Percentiles rank a stretch among this genome's conserved stretches.
phyloP scores from a whole-genome alignment of 2,329 filamentous ascomycete species.

The Colletotrichum theobromicola region DNA sequence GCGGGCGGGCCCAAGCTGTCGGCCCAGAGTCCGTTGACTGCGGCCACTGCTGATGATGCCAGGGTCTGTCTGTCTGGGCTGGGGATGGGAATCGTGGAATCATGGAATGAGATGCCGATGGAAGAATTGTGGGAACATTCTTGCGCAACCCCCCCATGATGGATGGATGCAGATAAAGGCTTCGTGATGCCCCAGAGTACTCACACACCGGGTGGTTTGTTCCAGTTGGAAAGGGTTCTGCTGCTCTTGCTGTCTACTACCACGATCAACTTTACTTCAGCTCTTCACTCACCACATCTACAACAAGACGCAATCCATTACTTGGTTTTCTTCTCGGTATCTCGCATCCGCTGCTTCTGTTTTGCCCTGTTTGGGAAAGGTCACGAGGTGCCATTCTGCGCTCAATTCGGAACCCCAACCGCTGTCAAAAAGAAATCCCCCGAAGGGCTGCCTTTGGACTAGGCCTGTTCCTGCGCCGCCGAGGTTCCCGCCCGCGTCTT shows the following conservation, averaged over 20 bases:
- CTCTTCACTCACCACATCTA: background rate
- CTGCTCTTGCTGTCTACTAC: background rate
- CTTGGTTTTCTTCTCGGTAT: background rate
- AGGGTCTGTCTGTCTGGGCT: background rate
- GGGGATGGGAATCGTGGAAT: background rate
- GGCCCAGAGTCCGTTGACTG: background rate
- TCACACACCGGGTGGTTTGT: background rate
- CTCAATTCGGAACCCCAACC: background rate
- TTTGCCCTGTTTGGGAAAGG: constrained; percentile 3
- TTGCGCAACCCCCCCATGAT: background rate
- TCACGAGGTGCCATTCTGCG: constrained; percentile 17
- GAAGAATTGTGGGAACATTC: constrained; percentile 1
- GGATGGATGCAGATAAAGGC: constrained; percentile 18
- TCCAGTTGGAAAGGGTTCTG: background rate
- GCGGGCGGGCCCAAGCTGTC: background rate
- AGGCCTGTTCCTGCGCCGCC: constrained; percentile 1
- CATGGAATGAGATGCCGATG: constrained; percentile 1
- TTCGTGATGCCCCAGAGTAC: constrained; percentile 15
- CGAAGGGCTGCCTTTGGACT: background rate
- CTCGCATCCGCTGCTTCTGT: background rate
- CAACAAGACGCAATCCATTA: background rate
- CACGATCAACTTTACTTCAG: background rate
- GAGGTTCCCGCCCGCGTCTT: background rate
- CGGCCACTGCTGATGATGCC: background rate
- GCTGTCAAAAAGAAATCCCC: background rate